Conservation (phyloP, 169 alveolate genomes). For the Cryptosporidium sp. region DNA sequence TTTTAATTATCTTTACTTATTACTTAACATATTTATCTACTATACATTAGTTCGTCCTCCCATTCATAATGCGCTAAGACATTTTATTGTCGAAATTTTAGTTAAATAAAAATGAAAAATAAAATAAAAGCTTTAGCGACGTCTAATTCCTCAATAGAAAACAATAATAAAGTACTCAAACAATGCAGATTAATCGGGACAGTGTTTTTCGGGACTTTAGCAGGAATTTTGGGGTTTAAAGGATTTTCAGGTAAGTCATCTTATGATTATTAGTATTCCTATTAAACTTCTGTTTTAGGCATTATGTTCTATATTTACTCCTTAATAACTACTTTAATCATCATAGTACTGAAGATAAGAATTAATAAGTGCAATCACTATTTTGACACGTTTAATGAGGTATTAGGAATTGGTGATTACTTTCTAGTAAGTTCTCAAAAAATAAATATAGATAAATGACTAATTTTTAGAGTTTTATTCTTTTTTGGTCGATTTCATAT, state of each 20-base stretch:
- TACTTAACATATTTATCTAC: not conserved
- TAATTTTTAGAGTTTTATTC: constrained; percentile 27
- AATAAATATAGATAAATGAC: not conserved
- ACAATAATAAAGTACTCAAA: constrained; percentile 31
- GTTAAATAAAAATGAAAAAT: constrained; percentile 1
- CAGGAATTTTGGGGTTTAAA: constrained; percentile 40
- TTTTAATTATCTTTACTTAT: not conserved
- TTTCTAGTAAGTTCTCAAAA: constrained; percentile 28
- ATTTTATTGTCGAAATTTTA: not conserved
- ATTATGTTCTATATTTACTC: constrained; percentile 17
- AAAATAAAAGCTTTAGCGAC: not conserved
- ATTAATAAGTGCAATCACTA: not conserved
- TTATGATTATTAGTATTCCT: not conserved
- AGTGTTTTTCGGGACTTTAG: constrained; percentile 23
- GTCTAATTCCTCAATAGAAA: constrained; percentile 27
- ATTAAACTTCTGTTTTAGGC: not conserved
- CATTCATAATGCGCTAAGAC: constrained; percentile 6
- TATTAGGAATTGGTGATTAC: constrained; percentile 42
- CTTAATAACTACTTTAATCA: not conserved
- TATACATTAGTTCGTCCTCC: not conserved
- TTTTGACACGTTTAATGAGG: not conserved
- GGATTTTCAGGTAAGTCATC: constrained; percentile 54
- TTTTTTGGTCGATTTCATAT: constrained; percentile 60
- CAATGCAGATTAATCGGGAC: constrained; percentile 34
- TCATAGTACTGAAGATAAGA: not conserved